A percentile compares a stretch with the other conserved stretches of the same genome.
These are phyloP conservation scores for Pisolithus thermaeus DNA, from an alignment of 1,284 basidiomycete genomes.

Conservation along the genomic window DNA sequence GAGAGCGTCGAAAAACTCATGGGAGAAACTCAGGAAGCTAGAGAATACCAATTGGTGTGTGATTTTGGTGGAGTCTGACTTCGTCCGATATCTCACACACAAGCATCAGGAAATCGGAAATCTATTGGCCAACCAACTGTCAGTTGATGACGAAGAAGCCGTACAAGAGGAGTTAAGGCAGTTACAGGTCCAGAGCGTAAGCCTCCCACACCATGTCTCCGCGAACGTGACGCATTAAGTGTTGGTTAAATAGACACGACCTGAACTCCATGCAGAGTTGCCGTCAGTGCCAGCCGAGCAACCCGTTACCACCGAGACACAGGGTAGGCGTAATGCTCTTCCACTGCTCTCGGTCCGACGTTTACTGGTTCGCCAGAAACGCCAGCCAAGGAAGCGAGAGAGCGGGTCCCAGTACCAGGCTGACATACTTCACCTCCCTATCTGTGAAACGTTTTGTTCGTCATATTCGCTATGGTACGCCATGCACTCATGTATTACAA, in stretches of 20 bases:
- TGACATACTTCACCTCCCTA: conserved; percentile 8
- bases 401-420: conserved; percentile 18
- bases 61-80: conserved; percentile 1
- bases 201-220: conserved; percentile 14
- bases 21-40: conserved; percentile 88
- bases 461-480: conserved; percentile 10
- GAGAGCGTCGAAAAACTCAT: conserved; percentile 92
- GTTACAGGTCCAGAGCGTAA: conserved; percentile 60
- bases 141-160: conserved; percentile 88
- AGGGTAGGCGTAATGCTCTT: conserved; percentile 18
- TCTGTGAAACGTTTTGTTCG: conserved; percentile 5
- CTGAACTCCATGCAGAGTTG: conserved; percentile 9
- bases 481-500: conserved; percentile 8
- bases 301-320: conserved; percentile 29
- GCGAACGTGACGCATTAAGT: conserved; percentile 1
- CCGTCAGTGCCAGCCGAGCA: conserved; percentile 38
- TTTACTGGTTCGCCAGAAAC: conserved; percentile 5
- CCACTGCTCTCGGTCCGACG: conserved; percentile 3
- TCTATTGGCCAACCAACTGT: conserved; percentile 77
- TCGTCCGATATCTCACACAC: neutral
- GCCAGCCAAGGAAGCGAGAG: neutral
- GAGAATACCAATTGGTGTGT: conserved; percentile 83
- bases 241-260: conserved; percentile 12
- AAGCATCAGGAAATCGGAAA: conserved; percentile 79
- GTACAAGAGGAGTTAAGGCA: conserved; percentile 78